Evolutionary conservation across 2,329 filamentous ascomycete genomes (phyloP), one percentile per base, ranked within the genome.

Genomic region (Colletotrichum liriopes): DNA sequence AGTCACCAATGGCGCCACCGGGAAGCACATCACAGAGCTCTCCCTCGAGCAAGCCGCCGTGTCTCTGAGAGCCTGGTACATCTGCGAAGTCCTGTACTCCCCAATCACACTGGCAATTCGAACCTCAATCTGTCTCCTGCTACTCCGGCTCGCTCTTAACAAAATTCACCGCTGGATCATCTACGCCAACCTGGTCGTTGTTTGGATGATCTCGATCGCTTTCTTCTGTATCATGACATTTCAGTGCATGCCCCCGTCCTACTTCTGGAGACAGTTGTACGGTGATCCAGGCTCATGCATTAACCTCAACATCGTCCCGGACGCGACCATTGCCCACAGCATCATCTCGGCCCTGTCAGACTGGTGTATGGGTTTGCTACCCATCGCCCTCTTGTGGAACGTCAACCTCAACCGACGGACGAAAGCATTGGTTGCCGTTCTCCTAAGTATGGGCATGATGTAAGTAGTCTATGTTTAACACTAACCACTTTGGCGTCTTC

Each of bases 381-480:
- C 88, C 0, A 81, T 88, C 8, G 82, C 83, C 16, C 83, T 90
- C 49, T 79, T 90, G 0, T 88, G 86, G 85, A 79, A 84, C 26
- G 80, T 89, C 45, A 83, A 86, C 69, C 86, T 89, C 79, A 84
- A 84, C 52, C 77, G 77, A 49, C 80, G 81, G 47, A 86, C 84
- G 4, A 89, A 88, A 74, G 64, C 84, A 7, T 79, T 84, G 20
- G 81, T 89, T 37, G 83, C 82, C 5, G 74, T 83, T 3, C 82
- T 90, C 59, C 77, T 90, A 3, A 82, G 85, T 51, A 84, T 89
- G 79, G 87, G 84, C 16, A 82, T 87, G 71, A 77, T 89, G 86
- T 88, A 78, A 77, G 82, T 77, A 6, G 9, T 43, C 43, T 1
- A 4, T 5, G 7, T n/a, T 3, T 6, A 7, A 7, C 12, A 32